phyloP scores from a whole-genome alignment of 371 early-diverging fungal genomes.

The Smittium mucronatum region DNA sequence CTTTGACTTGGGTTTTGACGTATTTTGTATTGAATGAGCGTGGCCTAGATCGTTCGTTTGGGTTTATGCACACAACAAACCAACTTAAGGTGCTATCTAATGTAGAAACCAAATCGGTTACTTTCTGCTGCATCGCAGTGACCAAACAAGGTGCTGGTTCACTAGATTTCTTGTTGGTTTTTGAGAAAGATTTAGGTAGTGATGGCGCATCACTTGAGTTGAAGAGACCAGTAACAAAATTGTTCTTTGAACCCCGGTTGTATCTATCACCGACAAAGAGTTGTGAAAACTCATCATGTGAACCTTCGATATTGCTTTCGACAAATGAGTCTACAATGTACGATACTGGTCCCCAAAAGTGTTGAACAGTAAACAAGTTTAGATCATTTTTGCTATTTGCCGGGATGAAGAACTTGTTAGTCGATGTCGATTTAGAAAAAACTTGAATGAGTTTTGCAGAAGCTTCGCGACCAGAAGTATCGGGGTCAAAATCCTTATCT shows the following conservation, averaged over 20 bases:
- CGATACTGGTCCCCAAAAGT: slow-evolving; percentile 55
- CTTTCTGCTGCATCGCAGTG: slow-evolving; percentile 52
- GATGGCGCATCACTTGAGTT: slow-evolving; percentile 60
- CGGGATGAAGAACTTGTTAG: slow-evolving; percentile 27
- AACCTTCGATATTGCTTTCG: slow-evolving; percentile 54
- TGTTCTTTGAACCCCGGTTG: slow-evolving; percentile 38
- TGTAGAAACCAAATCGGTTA: slow-evolving; percentile 63
- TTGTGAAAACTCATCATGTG: slow-evolving; percentile 67
- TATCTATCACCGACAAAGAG: slow-evolving; percentile 45
- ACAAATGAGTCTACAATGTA: slow-evolving; percentile 55
- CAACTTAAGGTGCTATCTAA: slow-evolving; percentile 72
- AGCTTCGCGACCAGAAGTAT: slow-evolving; percentile 16
- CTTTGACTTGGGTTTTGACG: slow-evolving; percentile 42
- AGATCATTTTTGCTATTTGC: slow-evolving; percentile 32
- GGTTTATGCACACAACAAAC: slow-evolving; percentile 63
- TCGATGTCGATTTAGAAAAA: slow-evolving; percentile 13
- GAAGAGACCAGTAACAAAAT: slow-evolving; percentile 76
- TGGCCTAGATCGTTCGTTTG: slow-evolving; percentile 25
- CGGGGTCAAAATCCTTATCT: slow-evolving; percentile 12
- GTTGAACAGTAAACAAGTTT: slow-evolving; percentile 55
- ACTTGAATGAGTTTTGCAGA: slow-evolving; percentile 22
- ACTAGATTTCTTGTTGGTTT: slow-evolving; percentile 16
- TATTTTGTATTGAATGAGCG: slow-evolving; percentile 26
- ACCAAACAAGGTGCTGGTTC: slow-evolving; percentile 39
- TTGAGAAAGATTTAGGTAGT: slow-evolving; percentile 57